These are phyloP conservation scores for Thermothelomyces thermophilus DNA, from an alignment of 2,329 filamentous ascomycete species.

Conservation along the genomic window DNA sequence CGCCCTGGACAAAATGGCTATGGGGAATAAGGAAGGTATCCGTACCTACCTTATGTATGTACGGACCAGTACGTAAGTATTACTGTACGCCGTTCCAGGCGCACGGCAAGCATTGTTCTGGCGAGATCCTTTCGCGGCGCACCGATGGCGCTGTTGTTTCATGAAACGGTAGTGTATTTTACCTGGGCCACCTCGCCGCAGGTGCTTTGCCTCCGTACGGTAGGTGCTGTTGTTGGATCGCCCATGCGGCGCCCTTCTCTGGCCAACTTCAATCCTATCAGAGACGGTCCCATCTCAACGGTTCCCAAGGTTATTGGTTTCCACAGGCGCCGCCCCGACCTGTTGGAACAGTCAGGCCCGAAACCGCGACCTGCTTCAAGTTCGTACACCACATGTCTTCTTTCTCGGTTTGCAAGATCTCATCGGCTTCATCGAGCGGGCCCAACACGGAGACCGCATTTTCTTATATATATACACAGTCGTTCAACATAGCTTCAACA, in stretches of 20 bases:
- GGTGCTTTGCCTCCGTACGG: slow-evolving; percentile 1
- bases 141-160: slow-evolving; percentile 16
- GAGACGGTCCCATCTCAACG: slow-evolving; percentile 11
- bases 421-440: not conserved
- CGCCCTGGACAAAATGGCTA: too few relatives aligned
- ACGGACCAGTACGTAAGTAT: not conserved
- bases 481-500: too few relatives aligned
- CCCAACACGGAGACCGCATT: not conserved
- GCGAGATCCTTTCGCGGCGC: slow-evolving; percentile 12
- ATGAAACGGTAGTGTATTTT: slow-evolving; percentile 9
- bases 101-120: slow-evolving; percentile 6
- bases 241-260: slow-evolving; percentile 2
- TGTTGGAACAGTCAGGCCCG: not conserved
- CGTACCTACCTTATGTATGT: not conserved
- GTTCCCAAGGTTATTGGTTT: slow-evolving; percentile 6
- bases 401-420: not conserved
- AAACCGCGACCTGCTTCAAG: not conserved
- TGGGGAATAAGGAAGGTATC: too few relatives aligned
- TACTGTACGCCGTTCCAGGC: not conserved
- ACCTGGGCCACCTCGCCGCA: slow-evolving; percentile 12
- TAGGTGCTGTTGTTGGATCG: not conserved
- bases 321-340: slow-evolving; percentile 3
- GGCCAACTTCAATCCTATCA: slow-evolving; percentile 14
- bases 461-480: not conserved
- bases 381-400: not conserved